phyloP scores from a whole-genome alignment of 345 rosid genomes.

The Sonneratia caseolaris region DNA sequence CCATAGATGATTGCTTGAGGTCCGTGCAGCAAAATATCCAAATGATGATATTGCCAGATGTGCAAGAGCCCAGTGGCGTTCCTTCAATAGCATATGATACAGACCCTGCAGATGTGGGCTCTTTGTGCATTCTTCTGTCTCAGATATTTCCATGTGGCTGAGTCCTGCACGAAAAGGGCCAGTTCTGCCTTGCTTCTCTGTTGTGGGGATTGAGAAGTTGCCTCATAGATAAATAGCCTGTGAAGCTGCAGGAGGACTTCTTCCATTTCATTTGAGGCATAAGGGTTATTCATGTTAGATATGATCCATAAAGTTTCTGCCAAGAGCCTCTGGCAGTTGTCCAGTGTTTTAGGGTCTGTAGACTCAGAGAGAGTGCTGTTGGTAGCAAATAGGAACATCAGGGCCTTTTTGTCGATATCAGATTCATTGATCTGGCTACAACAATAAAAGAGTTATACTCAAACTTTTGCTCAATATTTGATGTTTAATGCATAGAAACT shows the following conservation, averaged over 20 bases:
- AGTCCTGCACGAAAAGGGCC: constrained; percentile 68
- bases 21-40: constrained; percentile 77
- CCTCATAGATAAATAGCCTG: constrained; percentile 40
- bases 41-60: constrained; percentile 68
- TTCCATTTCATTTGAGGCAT: constrained; percentile 52
- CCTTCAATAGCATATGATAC: constrained; percentile 64
- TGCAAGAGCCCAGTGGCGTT: constrained; percentile 70
- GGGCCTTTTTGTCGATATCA: constrained; percentile 52
- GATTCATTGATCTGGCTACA: constrained; percentile 49
- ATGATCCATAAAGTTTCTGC: constrained; percentile 39
- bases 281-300: constrained; percentile 42
- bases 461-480: not conserved
- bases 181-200: constrained; percentile 48
- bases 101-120: constrained; percentile 65
- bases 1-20: constrained; percentile 75
- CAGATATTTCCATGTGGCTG: constrained; percentile 46
- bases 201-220: constrained; percentile 25
- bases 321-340: constrained; percentile 34
- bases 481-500: not conserved
- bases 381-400: constrained; percentile 38
- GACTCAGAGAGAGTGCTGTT: constrained; percentile 29
- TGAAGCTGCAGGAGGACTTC: constrained; percentile 56
- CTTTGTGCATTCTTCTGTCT: constrained; percentile 49
- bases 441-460: constrained; percentile 7
- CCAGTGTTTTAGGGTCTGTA: constrained; percentile 21